Evolutionary conservation across 2,329 filamentous ascomycete genomes (phyloP).

Genomic region (Pezicula rhizophila): DNA sequence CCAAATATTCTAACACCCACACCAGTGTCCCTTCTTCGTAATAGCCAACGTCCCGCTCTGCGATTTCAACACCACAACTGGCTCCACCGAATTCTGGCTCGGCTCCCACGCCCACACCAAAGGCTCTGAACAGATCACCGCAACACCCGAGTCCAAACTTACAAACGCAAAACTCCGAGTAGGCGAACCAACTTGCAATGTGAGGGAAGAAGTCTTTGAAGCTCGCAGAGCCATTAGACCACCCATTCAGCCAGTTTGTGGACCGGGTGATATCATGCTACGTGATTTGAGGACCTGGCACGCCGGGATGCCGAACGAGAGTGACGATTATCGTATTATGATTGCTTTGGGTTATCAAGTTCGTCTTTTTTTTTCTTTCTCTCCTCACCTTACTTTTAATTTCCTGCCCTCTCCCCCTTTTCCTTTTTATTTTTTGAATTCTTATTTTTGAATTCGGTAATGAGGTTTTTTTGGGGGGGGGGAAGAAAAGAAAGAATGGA

Average conservation of each 20-base stretch:
- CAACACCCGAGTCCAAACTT: conserved; percentile 15
- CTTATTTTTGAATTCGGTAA: not conserved
- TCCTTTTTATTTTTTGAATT: not conserved
- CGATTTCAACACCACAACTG: conserved; percentile 29
- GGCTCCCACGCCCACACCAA: conserved; percentile 31
- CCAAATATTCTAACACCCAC: not conserved
- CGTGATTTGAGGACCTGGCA: conserved; percentile 59
- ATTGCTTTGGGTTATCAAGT: conserved; percentile 40
- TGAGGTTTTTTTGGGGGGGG: too few species aligned
- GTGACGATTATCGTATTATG: conserved; percentile 47
- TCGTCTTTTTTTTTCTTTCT: not conserved
- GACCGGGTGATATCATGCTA: conserved; percentile 50
- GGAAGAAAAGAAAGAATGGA: not conserved
- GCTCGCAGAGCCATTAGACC: conserved; percentile 31
- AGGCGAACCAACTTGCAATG: conserved; percentile 41
- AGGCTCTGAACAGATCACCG: conserved; percentile 26
- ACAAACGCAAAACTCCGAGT: conserved; percentile 38
- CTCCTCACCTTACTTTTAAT: not conserved
- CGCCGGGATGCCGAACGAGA: conserved; percentile 54
- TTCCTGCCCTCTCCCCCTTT: too few species aligned
- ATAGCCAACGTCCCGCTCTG: conserved; percentile 35
- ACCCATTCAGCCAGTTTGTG: conserved; percentile 44
- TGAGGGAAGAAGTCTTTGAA: conserved; percentile 36
- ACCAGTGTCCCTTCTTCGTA: conserved; percentile 30
- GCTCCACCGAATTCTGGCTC: conserved; percentile 36